phyloP scores from a whole-genome alignment of 129 eudicot species.

The Flaveria linearis region DNA sequence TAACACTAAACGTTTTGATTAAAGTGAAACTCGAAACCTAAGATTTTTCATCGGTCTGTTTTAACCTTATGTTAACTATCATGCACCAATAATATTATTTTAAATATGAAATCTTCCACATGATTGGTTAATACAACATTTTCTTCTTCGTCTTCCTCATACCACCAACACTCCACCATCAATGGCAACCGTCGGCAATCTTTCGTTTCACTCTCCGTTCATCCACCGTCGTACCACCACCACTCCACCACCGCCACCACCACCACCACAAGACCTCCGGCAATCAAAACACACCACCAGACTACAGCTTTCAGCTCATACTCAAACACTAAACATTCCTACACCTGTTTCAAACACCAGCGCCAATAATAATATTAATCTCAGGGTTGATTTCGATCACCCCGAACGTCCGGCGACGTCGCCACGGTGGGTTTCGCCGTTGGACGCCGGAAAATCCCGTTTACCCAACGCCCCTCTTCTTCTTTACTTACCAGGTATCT shows the following conservation, averaged over 20 bases:
- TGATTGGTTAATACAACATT: too few species aligned
- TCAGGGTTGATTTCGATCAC: constrained; percentile 38
- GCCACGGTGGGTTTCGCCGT: constrained; percentile 74
- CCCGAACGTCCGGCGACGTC: constrained; percentile 30
- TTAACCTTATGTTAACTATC: too few species aligned
- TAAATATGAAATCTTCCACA: too few species aligned
- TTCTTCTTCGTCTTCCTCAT: neutral
- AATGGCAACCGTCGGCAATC: constrained; percentile 20
- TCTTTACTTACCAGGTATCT: constrained; percentile 64
- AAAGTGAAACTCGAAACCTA: too few species aligned
- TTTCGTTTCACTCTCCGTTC: constrained; percentile 2
- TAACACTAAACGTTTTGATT: too few species aligned
- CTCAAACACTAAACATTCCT: neutral
- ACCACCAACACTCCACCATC: neutral
- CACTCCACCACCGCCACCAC: constrained; percentile 17
- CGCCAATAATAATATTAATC: constrained; percentile 1
- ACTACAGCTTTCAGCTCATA: neutral
- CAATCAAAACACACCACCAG: constrained; percentile 1
- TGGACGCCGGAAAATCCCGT: constrained; percentile 49
- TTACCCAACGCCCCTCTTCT: constrained; percentile 59
- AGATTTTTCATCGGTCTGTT: too few species aligned
- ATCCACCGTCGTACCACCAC: constrained; percentile 3
- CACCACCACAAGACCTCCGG: constrained; percentile 2
- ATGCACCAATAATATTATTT: too few species aligned
- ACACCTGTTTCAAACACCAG: constrained; percentile 1